Conservation (phyloP, 805 yeast species). For the Suhomyces kilbournensis region DNA sequence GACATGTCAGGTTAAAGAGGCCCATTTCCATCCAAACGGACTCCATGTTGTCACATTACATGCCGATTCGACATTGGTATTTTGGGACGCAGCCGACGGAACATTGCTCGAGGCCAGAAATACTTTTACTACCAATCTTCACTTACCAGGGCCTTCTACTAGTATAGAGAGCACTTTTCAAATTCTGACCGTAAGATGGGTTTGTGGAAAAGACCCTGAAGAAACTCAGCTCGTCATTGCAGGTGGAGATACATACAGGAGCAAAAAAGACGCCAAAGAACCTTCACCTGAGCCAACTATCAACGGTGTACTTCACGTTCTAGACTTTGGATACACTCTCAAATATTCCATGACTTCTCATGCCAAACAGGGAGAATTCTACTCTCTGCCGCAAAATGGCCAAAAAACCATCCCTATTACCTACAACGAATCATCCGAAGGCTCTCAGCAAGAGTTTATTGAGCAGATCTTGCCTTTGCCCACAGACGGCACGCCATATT, state of each 20-base stretch:
- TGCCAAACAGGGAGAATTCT: conserved; percentile 76
- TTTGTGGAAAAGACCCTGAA: conserved; percentile 78
- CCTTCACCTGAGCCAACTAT: background rate
- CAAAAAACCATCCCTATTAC: conserved; percentile 26
- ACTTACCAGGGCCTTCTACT: conserved; percentile 44
- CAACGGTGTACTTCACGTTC: conserved; percentile 35
- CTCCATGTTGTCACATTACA: conserved; percentile 77
- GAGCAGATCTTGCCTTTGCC: conserved; percentile 29
- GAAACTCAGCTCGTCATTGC: conserved; percentile 67
- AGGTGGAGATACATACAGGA: conserved; percentile 50
- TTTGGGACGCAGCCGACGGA: conserved; percentile 90
- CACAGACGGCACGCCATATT: conserved; percentile 59
- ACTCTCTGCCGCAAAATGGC: conserved; percentile 53
- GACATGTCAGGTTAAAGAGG: conserved; percentile 37
- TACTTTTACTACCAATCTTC: conserved; percentile 60
- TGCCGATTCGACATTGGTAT: conserved; percentile 78
- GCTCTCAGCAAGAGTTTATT: conserved; percentile 22
- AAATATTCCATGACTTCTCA: conserved; percentile 78
- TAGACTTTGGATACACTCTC: conserved; percentile 80
- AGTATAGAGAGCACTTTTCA: conserved; percentile 21
- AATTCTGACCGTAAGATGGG: conserved; percentile 66
- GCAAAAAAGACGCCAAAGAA: background rate
- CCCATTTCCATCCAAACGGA: conserved; percentile 92
- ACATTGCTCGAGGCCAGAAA: conserved; percentile 72
- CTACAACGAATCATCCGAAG: conserved; percentile 18